A percentile compares a stretch with the other conserved stretches of the same genome.
These are phyloP conservation scores for Gloeophyllum trabeum DNA, from an alignment of 768 basidiomycete species.

Conservation along the genomic window DNA sequence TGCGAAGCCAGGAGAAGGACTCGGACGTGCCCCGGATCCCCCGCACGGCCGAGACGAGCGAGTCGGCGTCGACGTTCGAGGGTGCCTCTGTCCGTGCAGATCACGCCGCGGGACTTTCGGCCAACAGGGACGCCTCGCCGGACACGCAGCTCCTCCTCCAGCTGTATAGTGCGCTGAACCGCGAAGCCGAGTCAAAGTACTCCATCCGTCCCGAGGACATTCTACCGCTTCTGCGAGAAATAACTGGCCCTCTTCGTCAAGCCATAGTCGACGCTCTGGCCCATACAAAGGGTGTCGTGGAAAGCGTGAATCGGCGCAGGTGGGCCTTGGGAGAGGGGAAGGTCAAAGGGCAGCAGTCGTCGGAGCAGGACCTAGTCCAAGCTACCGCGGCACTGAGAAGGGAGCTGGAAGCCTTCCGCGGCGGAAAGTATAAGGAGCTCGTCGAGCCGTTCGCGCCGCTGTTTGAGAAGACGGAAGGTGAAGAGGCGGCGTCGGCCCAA, in stretches of 20 bases:
- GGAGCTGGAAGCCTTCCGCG: conserved; percentile 20
- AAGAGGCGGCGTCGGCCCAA: not conserved
- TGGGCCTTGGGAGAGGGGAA: conserved; percentile 16
- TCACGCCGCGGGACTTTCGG: too few species aligned
- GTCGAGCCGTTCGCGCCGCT: conserved; percentile 30
- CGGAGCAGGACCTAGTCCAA: conserved; percentile 16
- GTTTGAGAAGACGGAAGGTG: conserved; percentile 19
- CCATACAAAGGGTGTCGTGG: conserved; percentile 15
- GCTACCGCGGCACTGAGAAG: conserved; percentile 14
- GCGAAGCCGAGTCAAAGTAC: conserved; percentile 16
- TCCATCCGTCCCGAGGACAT: conserved; percentile 21
- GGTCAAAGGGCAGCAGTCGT: too few species aligned
- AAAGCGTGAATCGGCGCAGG: conserved; percentile 22
- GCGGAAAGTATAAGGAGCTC: conserved; percentile 21
- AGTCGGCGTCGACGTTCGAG: too few species aligned
- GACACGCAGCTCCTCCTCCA: conserved; percentile 27
- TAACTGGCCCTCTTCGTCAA: conserved; percentile 22
- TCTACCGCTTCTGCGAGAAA: conserved; percentile 20
- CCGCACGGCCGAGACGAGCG: too few species aligned
- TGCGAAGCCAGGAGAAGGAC: too few species aligned
- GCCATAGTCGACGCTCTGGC: conserved; percentile 17
- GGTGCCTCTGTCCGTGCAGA: too few species aligned
- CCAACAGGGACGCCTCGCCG: too few species aligned
- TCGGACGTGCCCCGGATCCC: too few species aligned
- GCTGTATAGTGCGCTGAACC: conserved; percentile 13